phyloP scores from a whole-genome alignment of 805 yeast species.

The Candida ipomoeae region DNA sequence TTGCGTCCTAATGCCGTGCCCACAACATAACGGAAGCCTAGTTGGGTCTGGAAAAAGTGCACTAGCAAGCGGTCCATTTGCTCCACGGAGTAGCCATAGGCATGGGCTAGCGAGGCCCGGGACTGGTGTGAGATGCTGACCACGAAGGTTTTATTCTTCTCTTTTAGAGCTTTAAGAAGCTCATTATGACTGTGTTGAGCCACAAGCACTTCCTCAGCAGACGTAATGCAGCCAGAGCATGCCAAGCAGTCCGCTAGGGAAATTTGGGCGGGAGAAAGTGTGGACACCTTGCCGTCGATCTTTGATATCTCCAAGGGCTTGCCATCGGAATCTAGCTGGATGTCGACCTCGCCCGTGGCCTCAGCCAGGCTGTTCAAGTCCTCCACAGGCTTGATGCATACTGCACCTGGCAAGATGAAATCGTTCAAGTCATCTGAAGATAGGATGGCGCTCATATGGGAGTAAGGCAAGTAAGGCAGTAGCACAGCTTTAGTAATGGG shows the following conservation, averaged over 20 bases:
- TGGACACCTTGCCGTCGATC: constrained; percentile 48
- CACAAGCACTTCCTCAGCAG: constrained; percentile 92
- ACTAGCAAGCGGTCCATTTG: constrained; percentile 60
- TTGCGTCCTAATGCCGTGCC: constrained; percentile 83
- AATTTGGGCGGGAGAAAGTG: constrained; percentile 76
- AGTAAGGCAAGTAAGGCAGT: neutral
- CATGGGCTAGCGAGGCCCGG: constrained; percentile 74
- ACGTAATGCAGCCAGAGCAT: constrained; percentile 94
- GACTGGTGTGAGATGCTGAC: constrained; percentile 84
- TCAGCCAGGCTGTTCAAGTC: constrained; percentile 26
- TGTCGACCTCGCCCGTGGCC: constrained; percentile 32
- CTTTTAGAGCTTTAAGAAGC: constrained; percentile 55
- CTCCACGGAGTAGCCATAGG: constrained; percentile 49
- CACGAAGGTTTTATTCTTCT: constrained; percentile 43
- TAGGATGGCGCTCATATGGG: constrained; percentile 77
- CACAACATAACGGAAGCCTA: constrained; percentile 71
- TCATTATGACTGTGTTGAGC: constrained; percentile 88
- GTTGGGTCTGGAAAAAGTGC: constrained; percentile 51
- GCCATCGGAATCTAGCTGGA: constrained; percentile 56
- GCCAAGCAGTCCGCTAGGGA: constrained; percentile 92
- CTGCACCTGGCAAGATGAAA: constrained; percentile 89
- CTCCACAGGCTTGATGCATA: constrained; percentile 86
- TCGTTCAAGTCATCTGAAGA: constrained; percentile 92
- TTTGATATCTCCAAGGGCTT: constrained; percentile 65
- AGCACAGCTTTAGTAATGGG: neutral